Base-by-base conservation (phyloP, 371 early-diverging fungal species). In the Apophysomyces sp. region DNA sequence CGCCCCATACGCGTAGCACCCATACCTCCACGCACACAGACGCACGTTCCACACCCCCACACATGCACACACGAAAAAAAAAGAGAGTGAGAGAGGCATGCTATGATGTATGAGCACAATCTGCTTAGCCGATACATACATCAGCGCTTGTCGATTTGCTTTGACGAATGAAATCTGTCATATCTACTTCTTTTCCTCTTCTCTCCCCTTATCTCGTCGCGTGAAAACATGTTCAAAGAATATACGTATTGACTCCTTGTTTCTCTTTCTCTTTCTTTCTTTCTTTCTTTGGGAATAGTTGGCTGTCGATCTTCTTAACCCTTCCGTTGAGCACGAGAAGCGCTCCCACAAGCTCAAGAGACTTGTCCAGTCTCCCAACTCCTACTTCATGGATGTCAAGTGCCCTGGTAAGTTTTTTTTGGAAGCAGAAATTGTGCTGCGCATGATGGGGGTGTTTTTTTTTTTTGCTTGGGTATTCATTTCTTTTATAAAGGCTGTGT, bases 311-410 rank as follows among this genome's bases (percentile, higher is more conserved):
- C 93, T 99, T 80, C 91, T 98, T 67, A 97, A 98, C 90, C 99
- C 99, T 63, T 87, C 95, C 72, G 87, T 87, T 76, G 93, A 94
- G 76, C 87, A 89, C 79, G 94, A 98, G 86, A 89, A 88, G 86
- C 88, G 90, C 76, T 83, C 86, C 77, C 96, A 98, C 94, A 99
- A 99, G 91, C 92, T 96, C 67, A 99, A 98, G 93, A 90, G 98
- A 76, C 86, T 98, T 60, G 98, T 99, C 69, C 98, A 96, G 85
- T 89, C 89, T 72, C 96, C 98, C 71, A 97, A 99, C 93, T 97
- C 99, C 49, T 99, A 91, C 91, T 99, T 98, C 86, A 98, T 99
- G 98, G 98, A 99, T 76, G 98, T 99, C 60, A 97, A 97, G 89
- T 99, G 99, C 90, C 87, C 91, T 58, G 92, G 92, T 90, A 77